Conservation (phyloP, 1,284 basidiomycete genomes). For the Cryptococcus sp. region DNA sequence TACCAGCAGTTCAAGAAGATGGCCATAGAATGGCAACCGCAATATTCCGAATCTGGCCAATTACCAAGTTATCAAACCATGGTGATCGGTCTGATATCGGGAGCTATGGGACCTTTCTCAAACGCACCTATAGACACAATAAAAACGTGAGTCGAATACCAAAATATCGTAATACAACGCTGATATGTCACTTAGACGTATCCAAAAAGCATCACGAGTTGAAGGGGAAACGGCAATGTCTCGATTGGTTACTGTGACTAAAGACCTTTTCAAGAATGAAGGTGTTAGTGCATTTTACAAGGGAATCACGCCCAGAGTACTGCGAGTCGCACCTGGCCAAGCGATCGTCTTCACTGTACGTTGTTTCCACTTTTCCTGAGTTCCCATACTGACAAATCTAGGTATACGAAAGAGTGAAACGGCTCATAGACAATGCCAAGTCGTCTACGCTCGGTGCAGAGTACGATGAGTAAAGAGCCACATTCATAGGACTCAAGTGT, state of each 20-base stretch:
- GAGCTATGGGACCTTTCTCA: constrained; percentile 95
- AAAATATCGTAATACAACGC: neutral
- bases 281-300: constrained; percentile 89
- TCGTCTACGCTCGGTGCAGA: constrained; percentile 50
- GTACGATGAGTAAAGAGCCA: constrained; percentile 26
- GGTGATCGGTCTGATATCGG: constrained; percentile 88
- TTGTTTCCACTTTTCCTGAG: neutral
- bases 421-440: constrained; percentile 64
- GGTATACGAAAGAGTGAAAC: constrained; percentile 81
- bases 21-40: constrained; percentile 72
- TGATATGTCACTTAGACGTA: constrained; percentile 29
- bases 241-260: constrained; percentile 71
- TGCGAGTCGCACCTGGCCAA: constrained; percentile 88
- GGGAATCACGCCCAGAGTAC: constrained; percentile 93
- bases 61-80: constrained; percentile 94
- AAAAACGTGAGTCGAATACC: constrained; percentile 60
- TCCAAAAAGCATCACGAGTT: constrained; percentile 74
- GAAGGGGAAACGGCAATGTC: constrained; percentile 70
- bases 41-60: constrained; percentile 52
- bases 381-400: constrained; percentile 35
- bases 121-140: constrained; percentile 98
- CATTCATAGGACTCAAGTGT: no score
- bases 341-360: constrained; percentile 54
- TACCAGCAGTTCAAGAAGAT: constrained; percentile 94
- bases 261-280: constrained; percentile 91